Evolutionary conservation across 176 grass and related monocot genomes (phyloP).

Genomic region (Triticum dicoccoides): DNA sequence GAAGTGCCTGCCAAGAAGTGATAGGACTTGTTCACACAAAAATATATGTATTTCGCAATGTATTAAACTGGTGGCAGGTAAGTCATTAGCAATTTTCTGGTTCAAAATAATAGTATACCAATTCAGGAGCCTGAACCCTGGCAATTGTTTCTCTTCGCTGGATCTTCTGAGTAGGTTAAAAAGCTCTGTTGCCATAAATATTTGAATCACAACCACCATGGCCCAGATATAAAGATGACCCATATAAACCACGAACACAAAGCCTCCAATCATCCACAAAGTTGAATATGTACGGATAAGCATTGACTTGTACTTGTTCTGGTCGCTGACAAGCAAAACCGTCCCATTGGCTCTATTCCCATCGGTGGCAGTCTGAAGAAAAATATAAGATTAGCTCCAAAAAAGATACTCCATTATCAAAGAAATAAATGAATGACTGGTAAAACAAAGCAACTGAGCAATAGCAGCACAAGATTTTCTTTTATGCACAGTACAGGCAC

Average conservation of each 20-base stretch:
- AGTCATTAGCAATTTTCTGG: neutral
- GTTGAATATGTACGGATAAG: constrained; percentile 96
- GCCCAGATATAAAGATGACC: constrained; percentile 99
- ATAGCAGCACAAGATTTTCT: neutral
- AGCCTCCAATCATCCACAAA: constrained; percentile 92
- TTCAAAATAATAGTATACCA: constrained; percentile 44
- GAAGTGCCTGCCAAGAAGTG: constrained; percentile 76
- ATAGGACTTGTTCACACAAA: neutral
- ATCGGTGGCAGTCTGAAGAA: constrained; percentile 61
- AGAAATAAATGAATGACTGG: neutral
- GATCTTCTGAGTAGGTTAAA: constrained; percentile 89
- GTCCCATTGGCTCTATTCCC: constrained; percentile 67
- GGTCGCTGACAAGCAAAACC: constrained; percentile 83
- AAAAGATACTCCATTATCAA: neutral
- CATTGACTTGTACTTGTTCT: constrained; percentile 95
- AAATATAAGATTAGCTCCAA: constrained; percentile 3
- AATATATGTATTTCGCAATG: neutral
- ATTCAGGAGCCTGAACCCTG: constrained; percentile 94
- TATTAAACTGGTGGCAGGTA: neutral
- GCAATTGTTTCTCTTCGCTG: constrained; percentile 87
- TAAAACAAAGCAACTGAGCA: neutral
- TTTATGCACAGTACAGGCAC: neutral
- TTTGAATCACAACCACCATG: constrained; percentile 97
- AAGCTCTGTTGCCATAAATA: constrained; percentile 94
- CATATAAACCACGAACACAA: constrained; percentile 76